Base-by-base conservation (phyloP, 345 rosid species). In the Eucalyptus pauciflora region DNA sequence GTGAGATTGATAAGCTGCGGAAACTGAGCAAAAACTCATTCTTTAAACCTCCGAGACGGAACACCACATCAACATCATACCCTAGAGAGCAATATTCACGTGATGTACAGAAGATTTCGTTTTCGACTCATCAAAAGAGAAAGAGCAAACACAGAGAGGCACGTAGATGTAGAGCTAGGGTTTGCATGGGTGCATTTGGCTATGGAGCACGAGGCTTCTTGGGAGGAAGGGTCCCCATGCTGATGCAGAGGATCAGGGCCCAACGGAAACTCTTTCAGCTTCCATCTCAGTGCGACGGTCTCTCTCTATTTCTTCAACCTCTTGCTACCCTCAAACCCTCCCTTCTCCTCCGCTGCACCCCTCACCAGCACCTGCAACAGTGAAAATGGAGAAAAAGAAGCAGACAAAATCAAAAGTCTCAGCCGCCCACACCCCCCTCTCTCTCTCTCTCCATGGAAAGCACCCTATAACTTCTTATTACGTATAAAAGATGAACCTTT, bases 201-300 rank as follows among this genome's bases (percentile, higher is more conserved):
- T 13, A 29, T 62, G 15, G 33, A 62, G 87, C 31, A 37, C n/a
- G 71, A 51, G 94, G 94, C 49, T 94, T 91, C 89, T 90, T 89
- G 49, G 94, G 94, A 76, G 56, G 93, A 92, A 76, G 50, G 80
- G 86, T 48, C 12, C 16, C 87, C 93, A 41, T 91, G 88, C n/a
- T 92, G 95, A 86, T 94, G 94, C 90, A 94, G 49, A 20, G 95
- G 94, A 58, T 94, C 95, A 64, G 93, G 95, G n/a, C 95, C 95
- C 50, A 90, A 88, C 5, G 95, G 94, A 87, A 87, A 92, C n/a
- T 49, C 43, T 89, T 93, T 92, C 29, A 94, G 45, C 89, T 88
- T 92, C 87, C 89, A 86, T 41, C 88, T 85, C 41, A 29, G 67
- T 52, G 48, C 76, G 46, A n/a, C 37, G 27, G 67, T 20, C 58